phyloP scores from a whole-genome alignment of 1,139 yeast species.

The Saccharomycopsis hybrid region DNA sequence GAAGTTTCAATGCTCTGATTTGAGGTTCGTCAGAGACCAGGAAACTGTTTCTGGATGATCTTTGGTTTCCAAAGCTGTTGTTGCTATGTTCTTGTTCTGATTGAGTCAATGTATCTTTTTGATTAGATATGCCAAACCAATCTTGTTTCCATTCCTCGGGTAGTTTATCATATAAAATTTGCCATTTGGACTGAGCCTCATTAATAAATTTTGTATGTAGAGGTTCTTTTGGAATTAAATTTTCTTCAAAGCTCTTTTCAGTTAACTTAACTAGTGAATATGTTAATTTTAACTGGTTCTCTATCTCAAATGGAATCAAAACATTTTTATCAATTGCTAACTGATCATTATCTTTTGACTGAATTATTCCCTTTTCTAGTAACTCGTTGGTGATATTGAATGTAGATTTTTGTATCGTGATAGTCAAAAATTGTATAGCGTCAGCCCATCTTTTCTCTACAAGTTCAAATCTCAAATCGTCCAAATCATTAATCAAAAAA shows the following conservation, averaged over 20 bases:
- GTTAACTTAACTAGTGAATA: conserved; percentile 5
- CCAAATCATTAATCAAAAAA: conserved; percentile 20
- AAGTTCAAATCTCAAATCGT: conserved; percentile 29
- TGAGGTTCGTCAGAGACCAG: no score
- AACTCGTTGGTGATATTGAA: conserved; percentile 22
- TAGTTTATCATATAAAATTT: conserved; percentile 4
- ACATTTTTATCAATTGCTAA: conserved; percentile 20
- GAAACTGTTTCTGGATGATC: no score
- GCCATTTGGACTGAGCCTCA: conserved; percentile 5
- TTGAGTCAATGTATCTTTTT: no score
- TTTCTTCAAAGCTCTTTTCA: conserved; percentile 3
- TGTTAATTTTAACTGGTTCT: conserved; percentile 8
- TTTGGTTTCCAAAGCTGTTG: no score
- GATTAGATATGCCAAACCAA: conserved; percentile 11
- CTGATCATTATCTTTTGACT: conserved; percentile 21
- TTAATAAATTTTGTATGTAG: conserved; percentile 1
- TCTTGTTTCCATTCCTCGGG: conserved; percentile 5
- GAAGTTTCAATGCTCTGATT: not conserved
- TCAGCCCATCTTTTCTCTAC: conserved; percentile 38
- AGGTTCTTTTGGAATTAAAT: not conserved
- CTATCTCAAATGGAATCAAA: conserved; percentile 14
- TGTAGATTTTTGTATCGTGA: no score
- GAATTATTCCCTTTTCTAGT: conserved; percentile 27
- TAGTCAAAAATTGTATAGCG: conserved; percentile 32
- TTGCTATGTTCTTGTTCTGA: no score